Base-by-base conservation (phyloP, 768 basidiomycete genomes). In the Coprinellus micaceus region DNA sequence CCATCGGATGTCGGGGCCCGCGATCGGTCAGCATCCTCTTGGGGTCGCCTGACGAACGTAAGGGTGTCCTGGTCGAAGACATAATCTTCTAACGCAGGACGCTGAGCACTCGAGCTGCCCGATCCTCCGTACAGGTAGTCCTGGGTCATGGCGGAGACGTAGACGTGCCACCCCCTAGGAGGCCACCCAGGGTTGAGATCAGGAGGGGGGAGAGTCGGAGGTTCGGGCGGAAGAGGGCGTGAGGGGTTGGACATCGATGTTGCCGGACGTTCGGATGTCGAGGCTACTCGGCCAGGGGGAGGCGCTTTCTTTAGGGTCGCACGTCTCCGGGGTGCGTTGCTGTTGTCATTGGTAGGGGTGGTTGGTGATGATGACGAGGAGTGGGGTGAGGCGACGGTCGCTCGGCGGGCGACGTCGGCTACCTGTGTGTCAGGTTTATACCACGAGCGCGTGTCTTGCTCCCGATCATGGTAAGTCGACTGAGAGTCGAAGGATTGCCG, bases 31-130 rank as follows among this genome's bases (percentile, higher is more conserved):
- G 7, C n/a, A 10, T 24, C 21, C 7, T 10, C 10, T 19, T 24
- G 43, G 21, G 22, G 43, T 7, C 10, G 43, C 44, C 24, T 46
- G 13, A 25, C 24, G 26, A 56, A 56, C 24, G 45, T 50, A 26
- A 56, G 24, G 13, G 46, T 48, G 11, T 56, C 54, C 25, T 56
- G 54, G 21, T 56, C 54, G 25, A 56, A 56, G 5, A 56, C 26
- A 15, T 49, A 50, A 19, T 56, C 54, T 11, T 56, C 54, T 17
- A 56, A 26, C 41, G 29, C 33, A 15, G 30, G 33, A 17, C 37
- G 15, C 37, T 36, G 19, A 10, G 17, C 22, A 25, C 49, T 30
- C 2, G n/a, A n/a, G 36, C 36, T 37, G 36, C 36, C 36, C 36
- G 36, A 17, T 17, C 36, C 36, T 21, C 45, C 47, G 29, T 46